Base-by-base conservation (phyloP, 495 filamentous ascomycete genomes). In the Xanthoparmelia taractica region DNA sequence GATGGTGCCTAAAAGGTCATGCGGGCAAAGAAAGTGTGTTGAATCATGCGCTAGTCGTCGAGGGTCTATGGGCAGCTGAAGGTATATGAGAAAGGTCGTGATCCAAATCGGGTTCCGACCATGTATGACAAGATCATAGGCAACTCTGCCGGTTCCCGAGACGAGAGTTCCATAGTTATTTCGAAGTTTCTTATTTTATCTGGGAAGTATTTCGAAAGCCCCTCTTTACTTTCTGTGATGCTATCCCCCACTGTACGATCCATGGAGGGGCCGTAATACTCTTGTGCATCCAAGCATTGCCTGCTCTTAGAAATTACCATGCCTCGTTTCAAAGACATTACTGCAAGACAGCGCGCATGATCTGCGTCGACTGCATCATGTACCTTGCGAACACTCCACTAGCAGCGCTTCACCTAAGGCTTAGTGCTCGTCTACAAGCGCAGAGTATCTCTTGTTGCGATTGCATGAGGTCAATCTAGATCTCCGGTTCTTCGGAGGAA, bases 91-190 rank as follows among this genome's bases (percentile, higher is more conserved):
- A 36, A 63, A 31, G 55, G 34, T 47, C 38, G 8, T 56, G 31
- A 43, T 31, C 36, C 27, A n/a, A 0, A 47, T 58, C 61, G 61
- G 43, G 33, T 34, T 27, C 61, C 61, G 61, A 27, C 25, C 31
- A 13, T 25, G 20, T 20, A 58, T 41, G 47, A 15, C 59, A 57
- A 57, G 25, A 11, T 27, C 61, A 58, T 58, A 25, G 29, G 41
- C 43, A 47, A 36, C 17, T 58, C 31, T 29, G 10, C 61, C 34
- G 61, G 54, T 57, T 63, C 38, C 61, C 50, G 61, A 58, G 13
- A 45, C 0, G 27, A 36, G 27, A 33, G 25, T 10, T 31, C 10
- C 58, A 47, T 7, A n/a, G 2, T 15, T 15, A 33, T 60, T 25
- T n/a, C 17, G 11, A n/a, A 48, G 4, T 0, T 17, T 31, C 27